phyloP scores from a whole-genome alignment of 2,329 filamentous ascomycete species.

The Xylariales sp. region DNA sequence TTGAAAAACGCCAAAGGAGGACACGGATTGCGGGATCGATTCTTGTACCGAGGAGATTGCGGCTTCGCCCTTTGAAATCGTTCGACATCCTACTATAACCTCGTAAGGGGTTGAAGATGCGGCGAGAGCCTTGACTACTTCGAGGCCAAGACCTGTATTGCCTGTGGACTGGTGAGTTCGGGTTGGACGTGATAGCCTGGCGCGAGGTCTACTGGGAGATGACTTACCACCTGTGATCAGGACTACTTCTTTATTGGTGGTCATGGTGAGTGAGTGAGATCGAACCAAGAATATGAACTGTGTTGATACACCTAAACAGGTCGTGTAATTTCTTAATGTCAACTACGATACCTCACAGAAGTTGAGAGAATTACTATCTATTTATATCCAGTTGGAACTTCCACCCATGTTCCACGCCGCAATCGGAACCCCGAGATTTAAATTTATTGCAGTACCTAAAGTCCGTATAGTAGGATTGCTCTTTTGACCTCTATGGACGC shows the following conservation, averaged over 20 bases:
- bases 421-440: too few species aligned
- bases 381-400: too few species aligned
- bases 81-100: slow-evolving; percentile 45
- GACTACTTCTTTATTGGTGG: slow-evolving; percentile 4
- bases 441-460: too few species aligned
- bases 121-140: slow-evolving; percentile 1
- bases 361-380: too few species aligned
- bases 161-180: background rate
- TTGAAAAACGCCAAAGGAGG: slow-evolving; percentile 34
- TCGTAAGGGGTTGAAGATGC: slow-evolving; percentile 29
- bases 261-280: background rate
- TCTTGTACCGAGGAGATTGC: slow-evolving; percentile 32
- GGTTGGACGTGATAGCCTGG: background rate
- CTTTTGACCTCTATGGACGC: too few species aligned
- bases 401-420: too few species aligned
- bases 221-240: slow-evolving; percentile 4
- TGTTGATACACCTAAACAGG: too few species aligned
- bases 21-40: slow-evolving; percentile 31
- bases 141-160: slow-evolving; percentile 6
- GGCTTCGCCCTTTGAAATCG: slow-evolving; percentile 37
- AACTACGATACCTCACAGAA: too few species aligned
- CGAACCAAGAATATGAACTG: too few species aligned
- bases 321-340: too few species aligned
- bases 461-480: too few species aligned
- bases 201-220: too few species aligned